A percentile compares a stretch with the other conserved stretches of the same genome.
Evolutionary conservation across 106 monocot species (phyloP).

Genomic region (Apostasia shenzhenica): DNA sequence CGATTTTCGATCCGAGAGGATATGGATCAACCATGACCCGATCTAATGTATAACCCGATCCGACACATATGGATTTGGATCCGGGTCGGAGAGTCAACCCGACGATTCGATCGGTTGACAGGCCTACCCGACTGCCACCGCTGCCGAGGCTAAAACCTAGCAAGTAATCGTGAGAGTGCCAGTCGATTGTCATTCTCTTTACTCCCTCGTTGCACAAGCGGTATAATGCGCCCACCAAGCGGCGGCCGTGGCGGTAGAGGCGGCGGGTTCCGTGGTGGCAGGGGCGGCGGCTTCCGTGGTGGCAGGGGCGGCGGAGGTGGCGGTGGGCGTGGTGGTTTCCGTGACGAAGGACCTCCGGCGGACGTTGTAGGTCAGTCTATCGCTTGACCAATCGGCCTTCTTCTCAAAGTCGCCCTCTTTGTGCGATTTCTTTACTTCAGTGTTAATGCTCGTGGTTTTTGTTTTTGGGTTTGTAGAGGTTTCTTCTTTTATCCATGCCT

Average conservation of each 20-base stretch:
- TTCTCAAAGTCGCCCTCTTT: neutral
- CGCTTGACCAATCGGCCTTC: neutral
- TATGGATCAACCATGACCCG: too few species aligned
- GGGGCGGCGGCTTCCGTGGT: conserved; percentile 29
- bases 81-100: too few species aligned
- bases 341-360: conserved; percentile 83
- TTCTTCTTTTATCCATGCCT: conserved; percentile 81
- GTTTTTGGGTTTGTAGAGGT: conserved; percentile 41
- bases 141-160: too few species aligned
- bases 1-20: too few species aligned
- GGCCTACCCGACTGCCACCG: too few species aligned
- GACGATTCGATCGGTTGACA: too few species aligned
- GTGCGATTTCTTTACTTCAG: neutral
- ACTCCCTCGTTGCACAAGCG: neutral
- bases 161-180: too few species aligned
- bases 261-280: conserved; percentile 35
- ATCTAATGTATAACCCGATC: too few species aligned
- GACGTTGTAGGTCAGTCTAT: conserved; percentile 76
- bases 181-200: neutral
- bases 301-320: conserved; percentile 35
- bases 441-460: neutral
- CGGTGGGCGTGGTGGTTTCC: conserved; percentile 62
- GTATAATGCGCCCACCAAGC: conserved; percentile 57
- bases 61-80: too few species aligned
- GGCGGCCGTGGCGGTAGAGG: conserved; percentile 50